A percentile compares a stretch with the other conserved stretches of the same genome.
These are phyloP conservation scores for Rosa hybrid DNA, from an alignment of 331 rosid genomes.

Conservation along the genomic window DNA sequence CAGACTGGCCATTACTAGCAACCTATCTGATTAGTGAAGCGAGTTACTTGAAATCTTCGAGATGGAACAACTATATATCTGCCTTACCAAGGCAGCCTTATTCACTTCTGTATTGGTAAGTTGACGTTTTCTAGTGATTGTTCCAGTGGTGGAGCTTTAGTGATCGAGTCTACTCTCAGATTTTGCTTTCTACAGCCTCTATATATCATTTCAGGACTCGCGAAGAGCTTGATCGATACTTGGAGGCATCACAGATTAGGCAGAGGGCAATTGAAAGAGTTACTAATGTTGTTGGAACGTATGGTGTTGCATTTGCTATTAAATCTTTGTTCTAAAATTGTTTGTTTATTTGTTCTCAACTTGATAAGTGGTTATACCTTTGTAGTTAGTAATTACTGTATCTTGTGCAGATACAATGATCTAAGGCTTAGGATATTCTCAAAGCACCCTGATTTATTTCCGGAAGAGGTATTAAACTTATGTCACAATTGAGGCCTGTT, in stretches of 20 bases:
- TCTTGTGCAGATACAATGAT: conserved; percentile 73
- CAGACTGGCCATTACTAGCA: conserved; percentile 95
- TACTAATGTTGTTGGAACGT: conserved; percentile 92
- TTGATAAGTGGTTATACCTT: conserved; percentile 5
- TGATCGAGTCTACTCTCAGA: conserved; percentile 20
- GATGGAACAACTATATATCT: conserved; percentile 87
- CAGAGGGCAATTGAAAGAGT: conserved; percentile 87
- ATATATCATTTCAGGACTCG: conserved; percentile 75
- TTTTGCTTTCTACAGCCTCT: conserved; percentile 28
- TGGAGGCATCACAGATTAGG: conserved; percentile 94
- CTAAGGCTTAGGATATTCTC: conserved; percentile 86
- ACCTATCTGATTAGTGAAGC: conserved; percentile 95
- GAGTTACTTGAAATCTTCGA: conserved; percentile 69
- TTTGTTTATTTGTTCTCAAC: conserved; percentile 9
- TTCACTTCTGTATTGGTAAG: conserved; percentile 89
- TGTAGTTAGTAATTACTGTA: conserved; percentile 13
- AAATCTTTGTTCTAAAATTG: conserved; percentile 23
- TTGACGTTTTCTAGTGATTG: conserved; percentile 12
- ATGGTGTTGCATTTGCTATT: conserved; percentile 38
- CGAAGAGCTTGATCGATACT: conserved; percentile 85
- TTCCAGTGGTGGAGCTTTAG: conserved; percentile 20
- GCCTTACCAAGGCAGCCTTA: conserved; percentile 97
- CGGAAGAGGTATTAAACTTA: conserved; percentile 70
- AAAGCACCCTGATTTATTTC: conserved; percentile 78
- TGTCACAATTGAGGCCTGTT: background rate